phyloP scores from a whole-genome alignment of 2,329 filamentous ascomycete species.

The Diplodia scrobiculata region DNA sequence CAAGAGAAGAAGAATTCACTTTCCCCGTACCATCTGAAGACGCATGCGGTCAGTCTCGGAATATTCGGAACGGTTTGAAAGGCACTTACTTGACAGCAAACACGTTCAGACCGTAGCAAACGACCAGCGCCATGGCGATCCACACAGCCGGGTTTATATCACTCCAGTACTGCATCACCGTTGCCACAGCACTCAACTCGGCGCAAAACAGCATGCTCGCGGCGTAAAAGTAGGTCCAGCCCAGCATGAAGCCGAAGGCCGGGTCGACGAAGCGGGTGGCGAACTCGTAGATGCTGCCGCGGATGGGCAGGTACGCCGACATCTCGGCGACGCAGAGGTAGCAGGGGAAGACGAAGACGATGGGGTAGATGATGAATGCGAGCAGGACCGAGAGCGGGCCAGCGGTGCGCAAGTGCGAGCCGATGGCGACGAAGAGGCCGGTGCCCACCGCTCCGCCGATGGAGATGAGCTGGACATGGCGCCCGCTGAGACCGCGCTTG shows the following conservation, averaged over 20 bases:
- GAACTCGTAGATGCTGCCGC: constrained; percentile 84
- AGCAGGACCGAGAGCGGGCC: constrained; percentile 36
- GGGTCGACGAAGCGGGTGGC: constrained; percentile 62
- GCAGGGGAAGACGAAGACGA: constrained; percentile 32
- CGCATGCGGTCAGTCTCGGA: constrained; percentile 62
- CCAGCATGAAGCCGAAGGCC: constrained; percentile 20
- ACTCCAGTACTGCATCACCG: constrained; percentile 50
- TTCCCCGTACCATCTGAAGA: constrained; percentile 57
- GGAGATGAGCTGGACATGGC: constrained; percentile 27
- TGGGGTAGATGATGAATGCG: constrained; percentile 34
- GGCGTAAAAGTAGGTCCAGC: constrained; percentile 25
- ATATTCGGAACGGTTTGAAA: too few relatives aligned
- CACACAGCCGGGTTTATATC: constrained; percentile 24
- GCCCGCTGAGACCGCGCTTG: constrained; percentile 17
- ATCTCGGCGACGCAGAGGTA: constrained; percentile 36
- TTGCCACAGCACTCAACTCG: constrained; percentile 45
- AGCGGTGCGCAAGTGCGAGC: constrained; percentile 5
- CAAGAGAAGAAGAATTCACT: constrained; percentile 51
- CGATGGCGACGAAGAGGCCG: constrained; percentile 26
- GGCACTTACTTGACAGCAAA: constrained; percentile 23
- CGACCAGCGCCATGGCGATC: constrained; percentile 26
- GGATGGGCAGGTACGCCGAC: constrained; percentile 36
- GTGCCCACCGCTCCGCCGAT: constrained; percentile 26
- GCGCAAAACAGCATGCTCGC: constrained; percentile 36
- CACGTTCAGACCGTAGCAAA: constrained; percentile 21